These are phyloP conservation scores for Lecanicillium sp. DNA, from an alignment of 2,329 filamentous ascomycete species.

Conservation along the genomic window DNA sequence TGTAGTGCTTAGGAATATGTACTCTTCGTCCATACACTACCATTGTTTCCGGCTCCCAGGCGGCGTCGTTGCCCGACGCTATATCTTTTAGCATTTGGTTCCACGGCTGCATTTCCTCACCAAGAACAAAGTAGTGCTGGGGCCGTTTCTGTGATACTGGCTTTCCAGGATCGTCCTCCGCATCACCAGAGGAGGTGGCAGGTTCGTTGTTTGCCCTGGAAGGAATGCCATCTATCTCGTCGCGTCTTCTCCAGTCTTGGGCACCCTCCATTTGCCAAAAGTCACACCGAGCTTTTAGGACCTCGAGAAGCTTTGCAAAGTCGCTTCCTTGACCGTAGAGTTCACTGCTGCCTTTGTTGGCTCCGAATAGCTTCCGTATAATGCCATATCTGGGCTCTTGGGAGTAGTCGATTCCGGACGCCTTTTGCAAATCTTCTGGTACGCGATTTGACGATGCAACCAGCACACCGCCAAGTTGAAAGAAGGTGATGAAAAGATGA, in stretches of 20 bases:
- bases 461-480: slow-evolving; percentile 73
- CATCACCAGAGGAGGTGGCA: not conserved
- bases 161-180: slow-evolving; percentile 7
- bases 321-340: slow-evolving; percentile 58
- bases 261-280: slow-evolving; percentile 78
- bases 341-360: slow-evolving; percentile 33
- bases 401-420: slow-evolving; percentile 61
- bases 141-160: slow-evolving; percentile 17
- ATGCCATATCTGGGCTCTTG: slow-evolving; percentile 46
- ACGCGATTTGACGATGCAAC: slow-evolving; percentile 77
- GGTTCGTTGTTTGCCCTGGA: not conserved
- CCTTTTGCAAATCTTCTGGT: slow-evolving; percentile 73
- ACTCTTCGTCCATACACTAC: slow-evolving; percentile 59
- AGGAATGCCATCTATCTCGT: slow-evolving; percentile 22
- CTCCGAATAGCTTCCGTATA: slow-evolving; percentile 39
- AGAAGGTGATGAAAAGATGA: slow-evolving; percentile 71
- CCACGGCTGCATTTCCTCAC: slow-evolving; percentile 22
- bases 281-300: slow-evolving; percentile 70
- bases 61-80: slow-evolving; percentile 15
- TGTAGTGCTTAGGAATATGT: slow-evolving; percentile 46
- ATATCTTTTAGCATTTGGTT: slow-evolving; percentile 14
- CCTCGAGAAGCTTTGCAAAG: slow-evolving; percentile 68
- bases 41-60: slow-evolving; percentile 35
- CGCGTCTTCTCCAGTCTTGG: slow-evolving; percentile 60
- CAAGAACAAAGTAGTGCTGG: slow-evolving; percentile 20